Evolutionary conservation across 192 early-diverging fungal genomes (phyloP).

Genomic region (Hyaloraphidium curvatum): DNA sequence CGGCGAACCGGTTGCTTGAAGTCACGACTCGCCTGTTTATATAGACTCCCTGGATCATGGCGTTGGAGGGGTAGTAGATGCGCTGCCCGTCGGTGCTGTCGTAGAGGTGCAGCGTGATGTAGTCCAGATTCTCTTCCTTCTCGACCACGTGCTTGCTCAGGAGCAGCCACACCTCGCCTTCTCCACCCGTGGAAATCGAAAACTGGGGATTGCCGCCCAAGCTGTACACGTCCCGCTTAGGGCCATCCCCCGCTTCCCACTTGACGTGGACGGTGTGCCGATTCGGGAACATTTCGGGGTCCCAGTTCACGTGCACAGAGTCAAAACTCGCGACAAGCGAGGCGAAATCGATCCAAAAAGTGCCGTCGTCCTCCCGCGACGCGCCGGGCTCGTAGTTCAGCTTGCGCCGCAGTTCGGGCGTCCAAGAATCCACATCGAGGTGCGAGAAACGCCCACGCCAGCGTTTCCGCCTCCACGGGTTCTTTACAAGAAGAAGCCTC

Average conservation of each 20-base stretch:
- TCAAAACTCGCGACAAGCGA: slow-evolving; percentile 61
- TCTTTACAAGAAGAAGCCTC: slow-evolving; percentile 68
- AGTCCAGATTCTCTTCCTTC: slow-evolving; percentile 68
- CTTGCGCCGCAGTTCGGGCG: slow-evolving; percentile 33
- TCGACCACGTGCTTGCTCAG: slow-evolving; percentile 65
- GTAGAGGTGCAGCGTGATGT: slow-evolving; percentile 73
- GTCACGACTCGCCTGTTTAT: slow-evolving; percentile 79
- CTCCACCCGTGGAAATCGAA: slow-evolving; percentile 22
- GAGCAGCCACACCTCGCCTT: slow-evolving; percentile 49
- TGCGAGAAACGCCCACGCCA: slow-evolving; percentile 67
- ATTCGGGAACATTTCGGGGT: slow-evolving; percentile 51
- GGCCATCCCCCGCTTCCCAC: slow-evolving; percentile 17
- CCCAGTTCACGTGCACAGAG: slow-evolving; percentile 79
- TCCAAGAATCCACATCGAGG: slow-evolving; percentile 44
- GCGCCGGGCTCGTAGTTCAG: slow-evolving; percentile 51
- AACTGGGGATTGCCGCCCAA: slow-evolving; percentile 68
- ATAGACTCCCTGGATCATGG: slow-evolving; percentile 53
- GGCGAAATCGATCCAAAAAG: slow-evolving; percentile 80
- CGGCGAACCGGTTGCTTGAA: not conserved
- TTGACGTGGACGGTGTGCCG: slow-evolving; percentile 39
- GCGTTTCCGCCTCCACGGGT: slow-evolving; percentile 78
- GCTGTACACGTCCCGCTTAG: slow-evolving; percentile 29
- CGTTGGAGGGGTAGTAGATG: slow-evolving; percentile 42
- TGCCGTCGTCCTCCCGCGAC: slow-evolving; percentile 58
- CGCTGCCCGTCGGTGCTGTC: slow-evolving; percentile 39